Evolutionary conservation across 2,329 filamentous ascomycete species (phyloP), one percentile per base, ranked within the genome.

Genomic region (Sphaerulina musiva): DNA sequence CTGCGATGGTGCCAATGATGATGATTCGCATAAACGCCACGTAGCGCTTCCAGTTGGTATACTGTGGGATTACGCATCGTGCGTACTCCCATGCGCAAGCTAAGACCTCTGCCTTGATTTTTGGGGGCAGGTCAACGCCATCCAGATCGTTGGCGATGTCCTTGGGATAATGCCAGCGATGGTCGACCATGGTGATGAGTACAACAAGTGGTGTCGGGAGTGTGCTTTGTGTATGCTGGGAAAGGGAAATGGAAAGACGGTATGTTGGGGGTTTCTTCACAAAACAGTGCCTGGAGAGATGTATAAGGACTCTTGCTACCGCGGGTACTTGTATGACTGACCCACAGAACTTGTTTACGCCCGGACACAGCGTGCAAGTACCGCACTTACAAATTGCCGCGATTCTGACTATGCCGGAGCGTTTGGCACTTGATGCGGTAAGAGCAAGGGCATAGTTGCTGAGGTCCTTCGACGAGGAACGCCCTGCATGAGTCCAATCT

Each of bases 41-140:
- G 54, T 63, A 65, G 29, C 62, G 55, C 2, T 48, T 50, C 57
- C 61, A 61, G 32, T 64, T 63, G 45, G 57, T 59, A 53, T 63
- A 60, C 1, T 56, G 48, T 4, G 62, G 62, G 36, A 65, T 65
- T 10, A 65, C 60, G 41, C 55, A 61, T 12, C 62, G 54, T 1
- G 60, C 44, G 52, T 64, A 65, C 45, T 65, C 62, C 53, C 53
- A 65, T 9, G 62, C 61, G 38, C 51, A 57, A 9, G 62, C 62
- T 34, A 62, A 53, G 11, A 62, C 47, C 42, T 64, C 58, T 17
- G 48, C 51, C 45, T 61, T 61, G 46, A 57, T 34, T 5, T 14
- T 8, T 9, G 34, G 11, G 6, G 59, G 49, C 1, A 62, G 48
- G 12, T 51, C 47, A 26, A 62, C 48, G 12, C 49, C 48, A 5